These are phyloP conservation scores for Astragalus membranaceus DNA, from an alignment of 306 rosid genomes.

Conservation along the genomic window DNA sequence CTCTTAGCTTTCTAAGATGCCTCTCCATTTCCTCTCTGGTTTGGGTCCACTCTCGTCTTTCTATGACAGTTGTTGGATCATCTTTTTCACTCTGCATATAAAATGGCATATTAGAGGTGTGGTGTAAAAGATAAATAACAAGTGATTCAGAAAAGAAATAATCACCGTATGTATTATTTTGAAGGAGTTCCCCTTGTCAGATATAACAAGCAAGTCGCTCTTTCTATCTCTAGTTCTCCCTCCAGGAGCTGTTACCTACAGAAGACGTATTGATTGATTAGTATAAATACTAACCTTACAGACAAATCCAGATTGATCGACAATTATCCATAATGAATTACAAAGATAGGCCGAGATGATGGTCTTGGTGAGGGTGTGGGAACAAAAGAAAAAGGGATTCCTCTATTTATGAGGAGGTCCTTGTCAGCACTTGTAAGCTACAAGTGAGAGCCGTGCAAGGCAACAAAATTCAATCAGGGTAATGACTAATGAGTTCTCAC, in stretches of 20 bases:
- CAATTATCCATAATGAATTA: not conserved
- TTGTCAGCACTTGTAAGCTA: not conserved
- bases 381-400: not conserved
- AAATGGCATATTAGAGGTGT: slow-evolving; percentile 13
- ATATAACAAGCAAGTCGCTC: slow-evolving; percentile 75
- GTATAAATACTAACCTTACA: not conserved
- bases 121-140: not conserved
- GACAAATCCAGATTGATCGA: not conserved
- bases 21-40: slow-evolving; percentile 88
- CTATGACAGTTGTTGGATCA: slow-evolving; percentile 83
- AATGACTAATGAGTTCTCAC: not conserved
- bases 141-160: slow-evolving; percentile 21
- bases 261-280: slow-evolving; percentile 10
- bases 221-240: slow-evolving; percentile 83
- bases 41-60: slow-evolving; percentile 71
- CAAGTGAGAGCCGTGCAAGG: not conserved
- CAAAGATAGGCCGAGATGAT: not conserved
- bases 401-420: not conserved
- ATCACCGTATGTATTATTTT: slow-evolving; percentile 60
- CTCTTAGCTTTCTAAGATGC: slow-evolving; percentile 89
- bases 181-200: slow-evolving; percentile 78
- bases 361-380: too few relatives aligned
- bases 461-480: slow-evolving; percentile 2
- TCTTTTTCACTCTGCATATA: slow-evolving; percentile 70
- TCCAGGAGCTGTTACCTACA: slow-evolving; percentile 79